Evolutionary conservation across 2,329 filamentous ascomycete species (phyloP).

Genomic region (Bipolaris zeicola): DNA sequence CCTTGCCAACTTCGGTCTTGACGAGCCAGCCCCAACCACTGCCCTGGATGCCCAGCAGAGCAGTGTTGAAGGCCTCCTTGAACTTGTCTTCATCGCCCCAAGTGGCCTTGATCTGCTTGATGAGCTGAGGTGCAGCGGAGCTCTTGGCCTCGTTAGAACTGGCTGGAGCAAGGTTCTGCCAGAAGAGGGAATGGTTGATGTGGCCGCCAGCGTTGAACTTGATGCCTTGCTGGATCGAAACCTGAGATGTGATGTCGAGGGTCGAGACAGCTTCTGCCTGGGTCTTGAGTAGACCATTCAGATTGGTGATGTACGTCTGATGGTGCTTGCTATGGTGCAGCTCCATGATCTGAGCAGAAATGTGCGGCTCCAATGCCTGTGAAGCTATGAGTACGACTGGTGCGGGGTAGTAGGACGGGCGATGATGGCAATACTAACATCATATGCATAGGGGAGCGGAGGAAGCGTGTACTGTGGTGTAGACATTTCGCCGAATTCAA

Average conservation of each 20-base stretch:
- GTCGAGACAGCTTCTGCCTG: slow-evolving; percentile 63
- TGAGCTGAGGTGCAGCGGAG: slow-evolving; percentile 61
- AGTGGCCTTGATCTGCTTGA: slow-evolving; percentile 64
- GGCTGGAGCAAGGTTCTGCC: slow-evolving; percentile 76
- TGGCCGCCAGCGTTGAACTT: slow-evolving; percentile 92
- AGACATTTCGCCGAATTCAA: slow-evolving; percentile 46
- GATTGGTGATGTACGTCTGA: slow-evolving; percentile 76
- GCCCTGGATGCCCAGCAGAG: slow-evolving; percentile 75
- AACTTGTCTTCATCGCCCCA: slow-evolving; percentile 75
- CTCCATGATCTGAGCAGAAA: slow-evolving; percentile 80
- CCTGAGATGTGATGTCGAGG: slow-evolving; percentile 66
- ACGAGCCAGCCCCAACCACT: slow-evolving; percentile 91
- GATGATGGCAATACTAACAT: slow-evolving; percentile 59
- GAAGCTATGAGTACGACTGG: slow-evolving; percentile 13
- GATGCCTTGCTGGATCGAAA: slow-evolving; percentile 71
- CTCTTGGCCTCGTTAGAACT: slow-evolving; percentile 63
- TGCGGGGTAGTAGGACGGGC: background rate
- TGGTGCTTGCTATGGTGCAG: slow-evolving; percentile 82
- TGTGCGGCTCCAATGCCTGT: slow-evolving; percentile 73
- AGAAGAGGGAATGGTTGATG: slow-evolving; percentile 93
- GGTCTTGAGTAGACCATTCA: slow-evolving; percentile 69
- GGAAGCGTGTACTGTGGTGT: slow-evolving; percentile 64
- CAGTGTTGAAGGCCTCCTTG: slow-evolving; percentile 67
- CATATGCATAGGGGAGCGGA: slow-evolving; percentile 69
- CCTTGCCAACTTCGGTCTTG: slow-evolving; percentile 63